These are phyloP conservation scores for Stemphylium beticola DNA, from an alignment of 2,329 filamentous ascomycete genomes.

Conservation along the genomic window DNA sequence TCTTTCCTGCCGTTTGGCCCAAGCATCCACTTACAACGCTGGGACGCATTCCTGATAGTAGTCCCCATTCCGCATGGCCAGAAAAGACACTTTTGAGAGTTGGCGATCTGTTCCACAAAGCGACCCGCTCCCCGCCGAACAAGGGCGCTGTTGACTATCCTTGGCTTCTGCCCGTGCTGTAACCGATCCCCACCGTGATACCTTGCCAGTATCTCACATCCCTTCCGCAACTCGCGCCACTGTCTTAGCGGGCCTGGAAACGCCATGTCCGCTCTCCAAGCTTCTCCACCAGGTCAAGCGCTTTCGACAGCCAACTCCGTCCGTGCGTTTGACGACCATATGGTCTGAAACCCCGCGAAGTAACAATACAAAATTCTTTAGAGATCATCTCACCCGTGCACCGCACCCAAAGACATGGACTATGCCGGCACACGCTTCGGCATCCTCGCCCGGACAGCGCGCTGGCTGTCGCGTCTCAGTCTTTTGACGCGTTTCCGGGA, in stretches of 20 bases:
- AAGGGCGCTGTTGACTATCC: conserved; percentile 31
- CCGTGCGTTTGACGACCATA: conserved; percentile 9
- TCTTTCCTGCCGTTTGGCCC: conserved; percentile 26
- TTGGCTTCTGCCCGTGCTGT: conserved; percentile 34
- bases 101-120: conserved; percentile 45
- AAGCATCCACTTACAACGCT: conserved; percentile 23
- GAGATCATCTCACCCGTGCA: not conserved
- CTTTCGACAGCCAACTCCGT: conserved; percentile 6
- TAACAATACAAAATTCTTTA: not conserved
- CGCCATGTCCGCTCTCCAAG: conserved; percentile 35
- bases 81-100: conserved; percentile 18
- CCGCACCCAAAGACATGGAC: not conserved
- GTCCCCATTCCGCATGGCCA: conserved; percentile 22
- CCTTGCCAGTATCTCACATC: conserved; percentile 45
- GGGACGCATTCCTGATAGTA: conserved; percentile 12
- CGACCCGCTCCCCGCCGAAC: conserved; percentile 41
- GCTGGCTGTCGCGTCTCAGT: conserved; percentile 12
- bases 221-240: conserved; percentile 45
- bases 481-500: conserved; percentile 32
- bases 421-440: conserved; percentile 2
- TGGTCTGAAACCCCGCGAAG: conserved; percentile 12
- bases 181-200: conserved; percentile 44
- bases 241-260: conserved; percentile 38
- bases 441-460: conserved; percentile 2
- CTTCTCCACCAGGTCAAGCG: conserved; percentile 20